Evolutionary conservation across 2,329 filamentous ascomycete genomes (phyloP), one percentile per base, ranked within the genome.

Genomic region (Fusarium annulatum): DNA sequence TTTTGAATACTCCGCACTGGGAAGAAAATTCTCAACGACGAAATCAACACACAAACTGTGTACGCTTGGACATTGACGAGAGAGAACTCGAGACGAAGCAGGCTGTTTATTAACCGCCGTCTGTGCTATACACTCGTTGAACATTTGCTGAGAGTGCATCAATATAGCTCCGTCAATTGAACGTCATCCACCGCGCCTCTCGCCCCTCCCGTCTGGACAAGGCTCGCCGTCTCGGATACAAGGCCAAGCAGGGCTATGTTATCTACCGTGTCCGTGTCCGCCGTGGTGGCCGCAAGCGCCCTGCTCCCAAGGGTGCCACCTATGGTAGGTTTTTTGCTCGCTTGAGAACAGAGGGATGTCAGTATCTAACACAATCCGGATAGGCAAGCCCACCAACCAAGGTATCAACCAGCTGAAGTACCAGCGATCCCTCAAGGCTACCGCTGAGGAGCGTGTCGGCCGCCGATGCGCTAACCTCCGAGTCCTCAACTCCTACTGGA

Each of bases 371-470:
- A 26, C 28, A 18, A 33, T 65, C 64, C 64, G 41, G 74, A 84
- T 83, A 97, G 95, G 96, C 92, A 99, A 99, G 91, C 96, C 96
- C 86, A 99, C 96, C 92, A 99, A 98, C 94, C 95, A 98, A 92
- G 96, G 96, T 94, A 91, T 99, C 82, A 99, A 99, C 93, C 96
- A 99, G 91, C 95, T 99, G 86, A 99, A 99, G 92, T 99, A 98
- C 93, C 97, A 99, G 92, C 94, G 96, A 86, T 98, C 96, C 80
- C 95, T 98, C 86, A 93, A 93, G 87, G 91, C 96, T 82, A 99
- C 96, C 82, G 97, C 97, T 82, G 97, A 99, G 91, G 96, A 99
- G 93, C 96, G 96, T 93, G 96, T 99, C 85, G 96, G 97, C 84
- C 95, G 95, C 87, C 95, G 96, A 86, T 98, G 95, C 90, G 95